Percentiles rank a stretch among this genome's conserved stretches.
phyloP scores from a whole-genome alignment of 768 basidiomycete genomes.

The Trametes gibbosa region DNA sequence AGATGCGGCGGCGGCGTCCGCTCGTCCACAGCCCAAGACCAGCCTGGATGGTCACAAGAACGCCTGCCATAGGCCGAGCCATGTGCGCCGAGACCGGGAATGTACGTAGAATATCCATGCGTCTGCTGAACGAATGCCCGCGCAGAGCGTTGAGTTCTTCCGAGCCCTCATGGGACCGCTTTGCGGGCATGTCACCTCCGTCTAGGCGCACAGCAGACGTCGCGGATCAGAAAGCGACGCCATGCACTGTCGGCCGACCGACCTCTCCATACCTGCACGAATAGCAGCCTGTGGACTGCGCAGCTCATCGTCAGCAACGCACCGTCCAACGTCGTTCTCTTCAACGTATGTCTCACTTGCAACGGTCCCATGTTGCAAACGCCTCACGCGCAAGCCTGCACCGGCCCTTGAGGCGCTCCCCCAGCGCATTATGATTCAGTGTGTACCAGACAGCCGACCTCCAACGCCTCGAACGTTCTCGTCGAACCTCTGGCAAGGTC shows the following conservation, averaged over 20 bases:
- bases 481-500: neutral
- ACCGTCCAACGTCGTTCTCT: neutral
- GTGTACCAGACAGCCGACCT: neutral
- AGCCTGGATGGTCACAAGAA: neutral
- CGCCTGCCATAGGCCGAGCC: neutral
- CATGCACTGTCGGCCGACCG: constrained; percentile 4
- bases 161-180: constrained; percentile 6
- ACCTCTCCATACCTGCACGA: neutral
- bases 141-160: neutral
- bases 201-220: neutral
- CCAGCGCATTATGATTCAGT: neutral
- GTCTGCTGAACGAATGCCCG: neutral
- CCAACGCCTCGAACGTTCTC: constrained; percentile 2
- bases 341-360: too few relatives aligned
- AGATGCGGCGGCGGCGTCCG: neutral
- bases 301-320: too few relatives aligned
- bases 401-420: too few relatives aligned
- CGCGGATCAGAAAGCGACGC: constrained; percentile 1
- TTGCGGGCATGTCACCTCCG: constrained; percentile 12
- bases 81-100: constrained; percentile 3
- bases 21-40: neutral
- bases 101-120: neutral
- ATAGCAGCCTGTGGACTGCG: too few relatives aligned
- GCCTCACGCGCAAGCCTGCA: too few relatives aligned
- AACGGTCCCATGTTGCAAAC: too few relatives aligned